These are phyloP conservation scores for Pholiota microspora DNA, from an alignment of 768 basidiomycete species.

Conservation along the genomic window DNA sequence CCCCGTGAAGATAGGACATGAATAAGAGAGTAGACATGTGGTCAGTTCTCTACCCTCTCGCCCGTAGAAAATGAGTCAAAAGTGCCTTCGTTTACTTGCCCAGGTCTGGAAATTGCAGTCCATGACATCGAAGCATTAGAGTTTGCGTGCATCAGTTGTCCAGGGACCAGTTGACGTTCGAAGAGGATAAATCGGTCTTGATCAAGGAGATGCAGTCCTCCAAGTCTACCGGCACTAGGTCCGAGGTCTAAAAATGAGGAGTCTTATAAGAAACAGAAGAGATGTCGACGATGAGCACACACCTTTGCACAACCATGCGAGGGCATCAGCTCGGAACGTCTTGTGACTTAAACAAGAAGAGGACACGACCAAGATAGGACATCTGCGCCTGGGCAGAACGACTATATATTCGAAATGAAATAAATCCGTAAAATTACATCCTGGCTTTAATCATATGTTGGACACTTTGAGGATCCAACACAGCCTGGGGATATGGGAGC, in stretches of 20 bases:
- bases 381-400: background rate
- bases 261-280: constrained; percentile 3
- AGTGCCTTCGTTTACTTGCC: no score
- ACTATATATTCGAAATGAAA: background rate
- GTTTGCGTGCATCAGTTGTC: background rate
- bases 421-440: constrained; percentile 24
- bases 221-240: background rate
- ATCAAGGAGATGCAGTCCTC: background rate
- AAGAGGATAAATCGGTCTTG: background rate
- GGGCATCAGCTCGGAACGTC: background rate
- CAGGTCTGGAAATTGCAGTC: no score
- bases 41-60: background rate
- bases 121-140: no score
- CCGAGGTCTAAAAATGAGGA: constrained; percentile 1
- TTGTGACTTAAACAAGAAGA: background rate
- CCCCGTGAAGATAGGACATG: constrained; percentile 6
- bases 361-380: background rate
- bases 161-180: background rate
- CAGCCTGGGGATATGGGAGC: constrained; percentile 61
- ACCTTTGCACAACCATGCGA: constrained; percentile 3
- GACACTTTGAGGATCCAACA: constrained; percentile 58
- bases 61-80: no score
- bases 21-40: background rate
- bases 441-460: constrained; percentile 50
- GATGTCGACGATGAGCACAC: background rate